Conservation (phyloP, 176 grass and related monocot genomes). For the Juncus effusus region DNA sequence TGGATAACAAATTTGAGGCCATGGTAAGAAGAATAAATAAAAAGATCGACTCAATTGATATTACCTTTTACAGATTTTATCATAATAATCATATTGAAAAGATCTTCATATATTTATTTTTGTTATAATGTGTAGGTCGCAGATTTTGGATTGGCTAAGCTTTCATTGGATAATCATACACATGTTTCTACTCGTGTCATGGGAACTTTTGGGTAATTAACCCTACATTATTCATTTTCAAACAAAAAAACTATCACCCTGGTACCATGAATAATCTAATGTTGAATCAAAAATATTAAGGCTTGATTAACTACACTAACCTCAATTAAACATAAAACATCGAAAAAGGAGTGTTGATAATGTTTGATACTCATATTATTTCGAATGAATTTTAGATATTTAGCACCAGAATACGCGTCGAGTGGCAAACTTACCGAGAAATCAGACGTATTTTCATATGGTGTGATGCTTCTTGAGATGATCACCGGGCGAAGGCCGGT, state of each 20-base stretch:
- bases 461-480: slow-evolving; percentile 66
- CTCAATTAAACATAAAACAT: no score
- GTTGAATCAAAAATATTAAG: no score
- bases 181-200: slow-evolving; percentile 72
- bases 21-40: slow-evolving; percentile 36
- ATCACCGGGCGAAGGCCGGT: slow-evolving; percentile 55
- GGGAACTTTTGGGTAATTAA: slow-evolving; percentile 65
- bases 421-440: slow-evolving; percentile 74
- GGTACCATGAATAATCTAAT: no score
- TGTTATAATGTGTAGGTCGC: slow-evolving; percentile 39
- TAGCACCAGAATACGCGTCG: slow-evolving; percentile 69
- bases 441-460: slow-evolving; percentile 68
- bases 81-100: not conserved
- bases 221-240: not conserved
- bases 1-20: slow-evolving; percentile 61
- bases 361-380: not conserved
- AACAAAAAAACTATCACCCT: not conserved
- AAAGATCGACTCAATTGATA: not conserved
- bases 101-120: not conserved
- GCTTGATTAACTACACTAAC: no score
- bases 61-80: slow-evolving; percentile 2
- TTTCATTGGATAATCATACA: slow-evolving; percentile 45
- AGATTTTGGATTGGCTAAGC: slow-evolving; percentile 71
- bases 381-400: slow-evolving; percentile 32
- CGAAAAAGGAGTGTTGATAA: no score